phyloP scores from a whole-genome alignment of 192 early-diverging fungal genomes.

The Jimgerdemannia flammicorona region DNA sequence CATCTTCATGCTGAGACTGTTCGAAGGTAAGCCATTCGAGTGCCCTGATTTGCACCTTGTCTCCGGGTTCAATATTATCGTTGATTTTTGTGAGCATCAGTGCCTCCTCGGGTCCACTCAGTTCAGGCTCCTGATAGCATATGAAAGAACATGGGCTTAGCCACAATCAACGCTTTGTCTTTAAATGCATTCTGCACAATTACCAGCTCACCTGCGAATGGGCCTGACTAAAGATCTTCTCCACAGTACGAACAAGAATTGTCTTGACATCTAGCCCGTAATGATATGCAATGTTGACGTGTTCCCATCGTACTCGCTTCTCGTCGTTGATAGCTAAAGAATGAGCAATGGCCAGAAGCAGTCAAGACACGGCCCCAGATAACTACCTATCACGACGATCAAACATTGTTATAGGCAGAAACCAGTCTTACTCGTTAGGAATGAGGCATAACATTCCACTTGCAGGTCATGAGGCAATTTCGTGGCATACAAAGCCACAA shows the following conservation, averaged over 20 bases:
- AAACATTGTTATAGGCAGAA: too few species aligned
- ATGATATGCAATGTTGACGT: constrained; percentile 34
- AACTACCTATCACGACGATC: too few species aligned
- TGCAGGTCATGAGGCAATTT: constrained; percentile 42
- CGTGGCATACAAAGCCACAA: constrained; percentile 51
- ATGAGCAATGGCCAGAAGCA: too few species aligned
- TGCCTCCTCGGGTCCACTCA: too few species aligned
- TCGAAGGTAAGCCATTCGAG: constrained; percentile 58
- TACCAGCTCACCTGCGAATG: too few species aligned
- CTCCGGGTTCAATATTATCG: constrained; percentile 6
- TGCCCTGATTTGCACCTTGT: constrained; percentile 42
- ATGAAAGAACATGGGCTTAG: too few species aligned
- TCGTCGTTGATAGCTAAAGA: constrained; percentile 22
- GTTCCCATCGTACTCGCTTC: constrained; percentile 28
- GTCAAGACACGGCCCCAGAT: too few species aligned
- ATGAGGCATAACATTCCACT: constrained; percentile 45
- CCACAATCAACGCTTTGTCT: too few species aligned
- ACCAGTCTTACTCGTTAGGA: constrained; percentile 28
- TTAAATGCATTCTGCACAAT: too few species aligned
- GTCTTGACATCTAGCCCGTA: constrained; percentile 37
- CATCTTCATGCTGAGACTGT: constrained; percentile 35
- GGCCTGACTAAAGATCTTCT: constrained; percentile 20
- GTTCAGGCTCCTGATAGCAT: too few species aligned
- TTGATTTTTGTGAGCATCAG: background rate
- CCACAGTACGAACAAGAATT: constrained; percentile 37